Conservation (phyloP, 1,284 basidiomycete species). For the Microbotryomycetes sp. region DNA sequence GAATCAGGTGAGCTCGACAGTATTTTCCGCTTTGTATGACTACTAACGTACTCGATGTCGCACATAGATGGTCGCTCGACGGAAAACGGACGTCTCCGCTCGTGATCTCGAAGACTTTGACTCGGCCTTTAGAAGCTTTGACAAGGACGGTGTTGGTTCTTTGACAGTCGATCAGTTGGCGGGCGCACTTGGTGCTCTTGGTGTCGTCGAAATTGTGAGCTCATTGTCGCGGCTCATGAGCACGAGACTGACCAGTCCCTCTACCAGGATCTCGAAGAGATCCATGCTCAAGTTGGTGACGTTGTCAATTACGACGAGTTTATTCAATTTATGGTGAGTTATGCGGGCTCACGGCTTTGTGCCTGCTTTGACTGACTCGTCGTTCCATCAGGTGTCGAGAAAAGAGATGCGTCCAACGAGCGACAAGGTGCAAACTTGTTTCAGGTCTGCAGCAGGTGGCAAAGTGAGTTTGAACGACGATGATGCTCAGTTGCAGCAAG, state of each 20-base stretch:
- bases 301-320: conserved; percentile 90
- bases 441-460: conserved; percentile 82
- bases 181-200: conserved; percentile 86
- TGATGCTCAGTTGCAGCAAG: conserved; percentile 6
- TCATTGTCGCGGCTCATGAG: not conserved
- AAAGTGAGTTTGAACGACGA: conserved; percentile 55
- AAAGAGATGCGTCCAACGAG: conserved; percentile 91
- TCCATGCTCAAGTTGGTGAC: conserved; percentile 80
- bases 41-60: conserved; percentile 31
- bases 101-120: conserved; percentile 97
- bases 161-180: conserved; percentile 79
- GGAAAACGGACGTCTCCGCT: conserved; percentile 86
- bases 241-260: conserved; percentile 53
- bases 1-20: conserved; percentile 62
- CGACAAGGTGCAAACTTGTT: conserved; percentile 86
- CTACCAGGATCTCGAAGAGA: conserved; percentile 60
- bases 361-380: conserved; percentile 2
- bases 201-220: conserved; percentile 51
- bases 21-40: not conserved
- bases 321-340: conserved; percentile 75
- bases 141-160: conserved; percentile 84
- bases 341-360: not conserved
- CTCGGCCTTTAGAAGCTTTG: conserved; percentile 94
- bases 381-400: conserved; percentile 66
- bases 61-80: conserved; percentile 75